These are phyloP conservation scores for Ceratocystis harringtonii DNA, from an alignment of 2,329 filamentous ascomycete species.

Conservation along the genomic window DNA sequence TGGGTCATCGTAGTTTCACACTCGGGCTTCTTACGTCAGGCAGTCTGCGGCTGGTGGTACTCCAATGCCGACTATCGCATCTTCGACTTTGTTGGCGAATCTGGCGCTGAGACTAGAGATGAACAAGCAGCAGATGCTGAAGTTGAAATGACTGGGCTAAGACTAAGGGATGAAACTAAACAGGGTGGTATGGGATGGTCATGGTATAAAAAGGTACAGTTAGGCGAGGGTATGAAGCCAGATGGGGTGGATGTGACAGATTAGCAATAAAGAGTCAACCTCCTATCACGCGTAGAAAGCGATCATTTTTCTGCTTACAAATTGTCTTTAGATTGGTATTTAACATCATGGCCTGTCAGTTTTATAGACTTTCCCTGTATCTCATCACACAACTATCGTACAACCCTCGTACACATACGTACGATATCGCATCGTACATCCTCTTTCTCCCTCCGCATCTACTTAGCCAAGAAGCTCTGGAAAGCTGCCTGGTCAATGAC, in stretches of 20 bases:
- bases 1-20: conserved; percentile 51
- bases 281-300: background rate
- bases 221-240: conserved; percentile 13
- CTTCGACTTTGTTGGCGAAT: conserved; percentile 35
- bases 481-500: conserved; percentile 94
- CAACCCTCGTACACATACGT: conserved; percentile 6
- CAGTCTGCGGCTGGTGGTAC: conserved; percentile 39
- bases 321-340: conserved; percentile 4
- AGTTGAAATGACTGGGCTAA: conserved; percentile 25
- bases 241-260: background rate
- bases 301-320: background rate
- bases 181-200: conserved; percentile 27
- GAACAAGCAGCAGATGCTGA: conserved; percentile 9
- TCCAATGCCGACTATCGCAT: conserved; percentile 51
- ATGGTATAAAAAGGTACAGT: conserved; percentile 23
- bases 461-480: conserved; percentile 83
- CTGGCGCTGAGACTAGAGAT: background rate
- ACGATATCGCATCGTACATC: background rate
- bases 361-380: conserved; percentile 7
- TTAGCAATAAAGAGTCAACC: background rate
- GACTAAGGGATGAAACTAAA: conserved; percentile 31
- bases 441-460: background rate
- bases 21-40: conserved; percentile 46
- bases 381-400: conserved; percentile 10
- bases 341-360: background rate